Evolutionary conservation across 345 rosid genomes (phyloP).

Genomic region (Eucalyptus polybractea): DNA sequence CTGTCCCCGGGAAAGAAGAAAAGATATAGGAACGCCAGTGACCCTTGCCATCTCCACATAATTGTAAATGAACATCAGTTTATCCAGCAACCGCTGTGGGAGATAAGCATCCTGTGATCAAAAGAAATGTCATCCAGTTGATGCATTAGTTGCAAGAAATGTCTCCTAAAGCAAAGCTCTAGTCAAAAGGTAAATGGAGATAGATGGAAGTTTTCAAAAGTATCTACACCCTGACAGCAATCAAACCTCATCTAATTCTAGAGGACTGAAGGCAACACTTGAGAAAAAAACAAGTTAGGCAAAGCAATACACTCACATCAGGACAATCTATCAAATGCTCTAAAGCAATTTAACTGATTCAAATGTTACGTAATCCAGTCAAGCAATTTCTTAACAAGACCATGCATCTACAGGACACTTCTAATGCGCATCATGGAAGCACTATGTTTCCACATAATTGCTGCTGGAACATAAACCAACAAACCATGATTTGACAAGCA

Average conservation of each 20-base stretch:
- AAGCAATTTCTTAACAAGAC: background rate
- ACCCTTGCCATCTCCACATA: slow-evolving; percentile 99
- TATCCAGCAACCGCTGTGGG: slow-evolving; percentile 93
- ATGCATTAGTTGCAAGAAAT: background rate
- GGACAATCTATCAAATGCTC: background rate
- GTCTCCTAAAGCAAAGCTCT: background rate
- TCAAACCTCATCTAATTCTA: background rate
- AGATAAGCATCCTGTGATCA: slow-evolving; percentile 88
- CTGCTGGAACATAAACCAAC: background rate
- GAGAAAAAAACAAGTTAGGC: background rate
- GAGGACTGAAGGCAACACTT: background rate
- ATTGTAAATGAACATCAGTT: slow-evolving; percentile 84
- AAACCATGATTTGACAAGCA: background rate
- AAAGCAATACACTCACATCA: background rate
- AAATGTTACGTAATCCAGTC: background rate
- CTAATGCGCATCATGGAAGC: background rate
- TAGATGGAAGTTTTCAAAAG: background rate
- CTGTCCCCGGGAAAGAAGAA: slow-evolving; percentile 97
- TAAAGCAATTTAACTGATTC: background rate
- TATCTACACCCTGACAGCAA: background rate
- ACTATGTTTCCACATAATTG: background rate
- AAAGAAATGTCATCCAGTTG: background rate
- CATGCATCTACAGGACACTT: background rate
- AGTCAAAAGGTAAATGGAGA: background rate
- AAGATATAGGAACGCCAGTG: slow-evolving; percentile 95